Evolutionary conservation across 1,139 yeast species (phyloP).

Genomic region (Taphrina deformans): DNA sequence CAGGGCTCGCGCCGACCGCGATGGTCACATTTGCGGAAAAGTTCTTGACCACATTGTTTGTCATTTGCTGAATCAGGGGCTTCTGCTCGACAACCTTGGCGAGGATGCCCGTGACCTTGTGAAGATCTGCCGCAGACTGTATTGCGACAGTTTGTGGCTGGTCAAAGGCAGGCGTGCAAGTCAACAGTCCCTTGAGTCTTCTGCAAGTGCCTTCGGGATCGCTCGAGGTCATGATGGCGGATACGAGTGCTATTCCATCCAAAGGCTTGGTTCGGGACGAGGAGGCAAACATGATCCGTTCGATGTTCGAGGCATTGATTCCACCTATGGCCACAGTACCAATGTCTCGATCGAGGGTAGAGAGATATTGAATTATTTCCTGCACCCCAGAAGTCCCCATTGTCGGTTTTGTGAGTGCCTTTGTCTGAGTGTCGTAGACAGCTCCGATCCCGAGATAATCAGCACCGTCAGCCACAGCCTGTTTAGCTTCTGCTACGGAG

Average conservation of each 20-base stretch:
- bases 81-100: slow-evolving; percentile 34
- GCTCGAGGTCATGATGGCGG: slow-evolving; percentile 72
- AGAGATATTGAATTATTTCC: slow-evolving; percentile 49
- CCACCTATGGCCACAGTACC: slow-evolving; percentile 84
- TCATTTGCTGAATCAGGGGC: slow-evolving; percentile 83
- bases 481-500: slow-evolving; percentile 57
- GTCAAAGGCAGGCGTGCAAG: slow-evolving; percentile 39
- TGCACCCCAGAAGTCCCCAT: slow-evolving; percentile 71
- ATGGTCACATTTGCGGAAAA: slow-evolving; percentile 87
- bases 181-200: slow-evolving; percentile 41
- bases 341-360: slow-evolving; percentile 36
- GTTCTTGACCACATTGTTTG: slow-evolving; percentile 85
- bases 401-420: slow-evolving; percentile 55
- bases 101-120: background rate
- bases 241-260: slow-evolving; percentile 84
- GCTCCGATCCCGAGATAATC: slow-evolving; percentile 91
- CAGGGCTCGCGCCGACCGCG: slow-evolving; percentile 84
- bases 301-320: slow-evolving; percentile 63
- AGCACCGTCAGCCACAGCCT: slow-evolving; percentile 58
- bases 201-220: slow-evolving; percentile 61
- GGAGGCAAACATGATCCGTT: slow-evolving; percentile 57
- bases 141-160: slow-evolving; percentile 1
- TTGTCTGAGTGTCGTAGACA: slow-evolving; percentile 72
- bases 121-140: background rate
- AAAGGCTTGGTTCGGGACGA: slow-evolving; percentile 52